phyloP scores from a whole-genome alignment of 2,329 filamentous ascomycete species.

The Diaporthe sp. region DNA sequence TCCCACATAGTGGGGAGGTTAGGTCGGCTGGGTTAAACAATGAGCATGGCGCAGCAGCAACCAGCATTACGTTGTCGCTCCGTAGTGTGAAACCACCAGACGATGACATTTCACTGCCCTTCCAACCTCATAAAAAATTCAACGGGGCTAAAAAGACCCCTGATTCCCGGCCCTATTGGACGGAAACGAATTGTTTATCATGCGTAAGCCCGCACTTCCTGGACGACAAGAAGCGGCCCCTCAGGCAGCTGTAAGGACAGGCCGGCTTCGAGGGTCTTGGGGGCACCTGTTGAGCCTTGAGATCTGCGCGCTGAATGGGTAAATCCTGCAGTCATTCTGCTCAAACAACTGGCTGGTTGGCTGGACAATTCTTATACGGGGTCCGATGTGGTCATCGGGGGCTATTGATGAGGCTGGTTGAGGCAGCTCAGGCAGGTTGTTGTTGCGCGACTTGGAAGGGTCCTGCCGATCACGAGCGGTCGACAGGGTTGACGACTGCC shows the following conservation, averaged over 20 bases:
- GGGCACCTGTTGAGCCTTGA: slow-evolving; percentile 10
- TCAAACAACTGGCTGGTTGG: slow-evolving; percentile 29
- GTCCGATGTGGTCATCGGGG: slow-evolving; percentile 19
- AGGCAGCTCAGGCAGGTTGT: slow-evolving; percentile 32
- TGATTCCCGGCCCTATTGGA: slow-evolving; percentile 5
- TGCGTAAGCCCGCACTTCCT: slow-evolving; percentile 10
- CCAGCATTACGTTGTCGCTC: slow-evolving; percentile 35
- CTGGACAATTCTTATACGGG: slow-evolving; percentile 26
- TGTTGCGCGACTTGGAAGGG: slow-evolving; percentile 20
- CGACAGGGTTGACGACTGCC: slow-evolving; percentile 21
- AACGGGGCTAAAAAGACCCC: neutral
- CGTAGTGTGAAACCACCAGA: slow-evolving; percentile 36
- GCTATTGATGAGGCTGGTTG: slow-evolving; percentile 35
- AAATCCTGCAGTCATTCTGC: slow-evolving; percentile 8
- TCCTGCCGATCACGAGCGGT: slow-evolving; percentile 34
- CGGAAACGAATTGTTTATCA: slow-evolving; percentile 13
- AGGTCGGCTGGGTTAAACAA: slow-evolving; percentile 27
- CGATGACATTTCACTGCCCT: slow-evolving; percentile 20
- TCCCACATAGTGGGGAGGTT: slow-evolving; percentile 35
- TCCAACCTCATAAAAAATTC: slow-evolving; percentile 13
- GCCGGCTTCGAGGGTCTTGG: slow-evolving; percentile 3
- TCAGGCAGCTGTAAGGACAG: slow-evolving; percentile 18
- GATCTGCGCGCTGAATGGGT: slow-evolving; percentile 20
- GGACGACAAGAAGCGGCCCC: slow-evolving; percentile 1
- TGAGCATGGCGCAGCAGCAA: slow-evolving; percentile 34